Percentiles rank a stretch among this genome's conserved stretches.
Conservation (phyloP, 805 yeast genomes). For the Barnettozyma populi region DNA sequence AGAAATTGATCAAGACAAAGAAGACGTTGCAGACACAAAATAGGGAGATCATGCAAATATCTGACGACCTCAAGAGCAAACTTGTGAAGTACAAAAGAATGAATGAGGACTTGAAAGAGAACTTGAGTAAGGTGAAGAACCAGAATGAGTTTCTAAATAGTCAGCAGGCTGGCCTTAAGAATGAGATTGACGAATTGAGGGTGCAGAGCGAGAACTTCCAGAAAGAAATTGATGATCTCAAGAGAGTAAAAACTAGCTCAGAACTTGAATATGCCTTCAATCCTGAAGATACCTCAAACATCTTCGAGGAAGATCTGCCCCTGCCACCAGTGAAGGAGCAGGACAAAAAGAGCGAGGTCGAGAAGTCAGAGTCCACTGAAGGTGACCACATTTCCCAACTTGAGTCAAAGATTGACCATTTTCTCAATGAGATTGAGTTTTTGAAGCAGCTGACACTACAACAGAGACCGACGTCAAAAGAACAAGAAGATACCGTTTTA, state of each 20-base stretch:
- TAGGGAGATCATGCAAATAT: slow-evolving; percentile 27
- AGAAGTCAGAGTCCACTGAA: background rate
- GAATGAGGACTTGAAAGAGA: slow-evolving; percentile 22
- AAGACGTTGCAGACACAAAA: slow-evolving; percentile 30
- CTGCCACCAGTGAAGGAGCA: background rate
- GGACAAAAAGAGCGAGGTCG: background rate
- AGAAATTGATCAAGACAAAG: slow-evolving; percentile 31
- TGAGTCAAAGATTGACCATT: slow-evolving; percentile 14
- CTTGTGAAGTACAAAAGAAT: slow-evolving; percentile 31
- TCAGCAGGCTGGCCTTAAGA: slow-evolving; percentile 6
- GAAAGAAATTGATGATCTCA: slow-evolving; percentile 8
- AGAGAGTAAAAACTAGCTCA: background rate
- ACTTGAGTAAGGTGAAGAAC: slow-evolving; percentile 9
- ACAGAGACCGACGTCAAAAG: background rate
- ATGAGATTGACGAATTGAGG: slow-evolving; percentile 12
- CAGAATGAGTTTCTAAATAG: slow-evolving; percentile 12
- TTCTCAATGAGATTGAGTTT: slow-evolving; percentile 19
- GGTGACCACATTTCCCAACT: background rate
- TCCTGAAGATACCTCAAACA: slow-evolving; percentile 15
- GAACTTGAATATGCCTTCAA: slow-evolving; percentile 7
- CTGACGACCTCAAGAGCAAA: slow-evolving; percentile 30
- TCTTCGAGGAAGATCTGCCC: slow-evolving; percentile 8
- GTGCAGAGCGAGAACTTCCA: slow-evolving; percentile 22
- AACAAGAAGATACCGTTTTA: background rate
- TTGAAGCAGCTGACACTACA: slow-evolving; percentile 15